Percentiles rank a stretch among this genome's conserved stretches.
Conservation (phyloP, 495 filamentous ascomycete genomes). For the Annulohypoxylon stygium region DNA sequence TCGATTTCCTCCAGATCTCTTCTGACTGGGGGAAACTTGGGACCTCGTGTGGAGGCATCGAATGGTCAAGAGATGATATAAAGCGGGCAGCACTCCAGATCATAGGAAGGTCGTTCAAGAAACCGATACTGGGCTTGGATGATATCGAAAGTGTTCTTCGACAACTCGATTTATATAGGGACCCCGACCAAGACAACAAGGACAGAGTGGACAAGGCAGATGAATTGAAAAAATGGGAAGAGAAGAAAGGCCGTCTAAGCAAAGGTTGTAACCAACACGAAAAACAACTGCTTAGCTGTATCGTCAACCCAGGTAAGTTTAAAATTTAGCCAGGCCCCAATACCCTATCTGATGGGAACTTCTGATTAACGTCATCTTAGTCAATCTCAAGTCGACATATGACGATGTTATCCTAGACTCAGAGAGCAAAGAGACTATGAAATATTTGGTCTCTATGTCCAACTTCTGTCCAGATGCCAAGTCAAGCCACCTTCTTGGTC, state of each 20-base stretch:
- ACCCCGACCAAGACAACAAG: too few relatives aligned
- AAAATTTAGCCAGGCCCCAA: not conserved
- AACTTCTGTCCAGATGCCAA: constrained; percentile 12
- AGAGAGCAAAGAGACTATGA: constrained; percentile 16
- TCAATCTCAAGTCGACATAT: constrained; percentile 11
- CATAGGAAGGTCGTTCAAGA: not conserved
- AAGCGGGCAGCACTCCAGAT: not conserved
- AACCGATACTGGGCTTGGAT: not conserved
- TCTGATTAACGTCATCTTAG: not conserved
- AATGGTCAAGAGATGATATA: not conserved
- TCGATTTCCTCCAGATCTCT: not conserved
- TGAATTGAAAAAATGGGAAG: not conserved
- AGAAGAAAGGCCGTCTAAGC: not conserved
- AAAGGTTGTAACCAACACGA: not conserved
- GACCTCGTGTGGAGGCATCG: not conserved
- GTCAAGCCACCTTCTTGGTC: constrained; percentile 23
- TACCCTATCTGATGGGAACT: not conserved
- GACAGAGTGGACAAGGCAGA: not conserved
- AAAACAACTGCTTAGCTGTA: not conserved
- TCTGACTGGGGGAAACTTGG: not conserved
- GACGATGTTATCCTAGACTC: constrained; percentile 20
- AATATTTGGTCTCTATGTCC: constrained; percentile 17
- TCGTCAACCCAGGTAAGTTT: not conserved
- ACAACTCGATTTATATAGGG: not conserved
- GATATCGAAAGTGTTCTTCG: not conserved